These are phyloP conservation scores for Saussurea involucrata DNA, from an alignment of 129 eudicot genomes.

Conservation along the genomic window DNA sequence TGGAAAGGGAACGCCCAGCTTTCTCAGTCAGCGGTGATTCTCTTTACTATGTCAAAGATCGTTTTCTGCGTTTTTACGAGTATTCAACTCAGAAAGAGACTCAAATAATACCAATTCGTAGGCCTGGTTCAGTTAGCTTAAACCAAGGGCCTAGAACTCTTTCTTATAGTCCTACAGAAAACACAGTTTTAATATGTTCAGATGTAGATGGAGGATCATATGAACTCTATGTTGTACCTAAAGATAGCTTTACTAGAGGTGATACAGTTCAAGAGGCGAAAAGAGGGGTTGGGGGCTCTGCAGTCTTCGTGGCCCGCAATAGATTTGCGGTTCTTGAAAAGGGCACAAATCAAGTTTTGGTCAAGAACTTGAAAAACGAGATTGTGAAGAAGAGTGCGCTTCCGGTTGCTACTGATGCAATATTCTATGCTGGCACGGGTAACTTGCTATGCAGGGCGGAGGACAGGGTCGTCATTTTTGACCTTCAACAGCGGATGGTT, in stretches of 20 bases:
- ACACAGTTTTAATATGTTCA: slow-evolving; percentile 47
- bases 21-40: slow-evolving; percentile 48
- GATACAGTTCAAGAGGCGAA: slow-evolving; percentile 50
- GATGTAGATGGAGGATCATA: slow-evolving; percentile 53
- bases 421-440: slow-evolving; percentile 55
- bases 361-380: slow-evolving; percentile 51
- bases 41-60: slow-evolving; percentile 44
- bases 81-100: slow-evolving; percentile 50
- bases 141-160: slow-evolving; percentile 48
- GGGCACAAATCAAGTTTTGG: slow-evolving; percentile 46
- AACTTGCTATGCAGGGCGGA: slow-evolving; percentile 56
- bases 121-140: slow-evolving; percentile 49
- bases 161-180: slow-evolving; percentile 54
- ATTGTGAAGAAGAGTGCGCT: slow-evolving; percentile 44
- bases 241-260: slow-evolving; percentile 44
- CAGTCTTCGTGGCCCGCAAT: slow-evolving; percentile 49
- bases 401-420: slow-evolving; percentile 48
- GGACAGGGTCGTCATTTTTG: slow-evolving; percentile 51
- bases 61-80: slow-evolving; percentile 47
- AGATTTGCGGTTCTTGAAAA: slow-evolving; percentile 59
- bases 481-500: slow-evolving; percentile 47
- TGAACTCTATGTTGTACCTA: slow-evolving; percentile 45
- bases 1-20: slow-evolving; percentile 58
- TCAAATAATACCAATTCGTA: slow-evolving; percentile 46
- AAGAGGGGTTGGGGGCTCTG: slow-evolving; percentile 52